Percentiles rank a stretch among this genome's conserved stretches.
Conservation (phyloP, 2,329 filamentous ascomycete species). For the Trichothecium sympodiale region DNA sequence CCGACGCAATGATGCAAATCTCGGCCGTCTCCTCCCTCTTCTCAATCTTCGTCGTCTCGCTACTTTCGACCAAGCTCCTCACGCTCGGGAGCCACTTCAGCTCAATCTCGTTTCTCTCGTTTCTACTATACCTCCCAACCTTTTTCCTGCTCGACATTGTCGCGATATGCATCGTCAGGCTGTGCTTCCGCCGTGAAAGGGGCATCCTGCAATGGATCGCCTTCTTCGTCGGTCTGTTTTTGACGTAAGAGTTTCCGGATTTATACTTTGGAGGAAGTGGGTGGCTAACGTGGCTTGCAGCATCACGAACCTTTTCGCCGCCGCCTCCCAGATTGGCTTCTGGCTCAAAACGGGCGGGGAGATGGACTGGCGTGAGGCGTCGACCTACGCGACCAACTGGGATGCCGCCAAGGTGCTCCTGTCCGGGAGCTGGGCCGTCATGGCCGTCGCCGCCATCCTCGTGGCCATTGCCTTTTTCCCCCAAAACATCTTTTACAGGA, state of each 20-base stretch:
- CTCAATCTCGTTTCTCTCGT: constrained; percentile 14
- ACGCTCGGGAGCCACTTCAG: constrained; percentile 15
- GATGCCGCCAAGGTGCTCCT: constrained; percentile 20
- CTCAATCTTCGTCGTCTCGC: constrained; percentile 16
- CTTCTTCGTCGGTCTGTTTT: constrained; percentile 11
- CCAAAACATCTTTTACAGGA: constrained; percentile 12
- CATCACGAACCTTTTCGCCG: constrained; percentile 14
- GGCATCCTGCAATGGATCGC: constrained; percentile 11
- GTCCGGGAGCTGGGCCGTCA: constrained; percentile 15
- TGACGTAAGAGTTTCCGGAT: constrained; percentile 13
- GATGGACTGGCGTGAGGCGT: constrained; percentile 20
- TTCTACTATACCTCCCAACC: constrained; percentile 19
- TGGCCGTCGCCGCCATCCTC: constrained; percentile 11
- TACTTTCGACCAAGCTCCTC: constrained; percentile 16
- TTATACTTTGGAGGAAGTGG: constrained; percentile 2
- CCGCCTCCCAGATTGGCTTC: constrained; percentile 20
- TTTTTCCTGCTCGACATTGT: constrained; percentile 18
- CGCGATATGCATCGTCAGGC: constrained; percentile 12
- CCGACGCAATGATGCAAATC: neutral
- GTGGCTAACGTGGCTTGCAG: constrained; percentile 8
- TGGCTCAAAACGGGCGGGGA: constrained; percentile 19
- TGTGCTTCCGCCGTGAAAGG: constrained; percentile 14
- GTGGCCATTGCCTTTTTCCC: constrained; percentile 12
- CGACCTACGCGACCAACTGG: constrained; percentile 15
- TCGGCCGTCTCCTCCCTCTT: constrained; percentile 16